phyloP scores from a whole-genome alignment of 371 early-diverging fungal genomes.

The Mortierella sp. region DNA sequence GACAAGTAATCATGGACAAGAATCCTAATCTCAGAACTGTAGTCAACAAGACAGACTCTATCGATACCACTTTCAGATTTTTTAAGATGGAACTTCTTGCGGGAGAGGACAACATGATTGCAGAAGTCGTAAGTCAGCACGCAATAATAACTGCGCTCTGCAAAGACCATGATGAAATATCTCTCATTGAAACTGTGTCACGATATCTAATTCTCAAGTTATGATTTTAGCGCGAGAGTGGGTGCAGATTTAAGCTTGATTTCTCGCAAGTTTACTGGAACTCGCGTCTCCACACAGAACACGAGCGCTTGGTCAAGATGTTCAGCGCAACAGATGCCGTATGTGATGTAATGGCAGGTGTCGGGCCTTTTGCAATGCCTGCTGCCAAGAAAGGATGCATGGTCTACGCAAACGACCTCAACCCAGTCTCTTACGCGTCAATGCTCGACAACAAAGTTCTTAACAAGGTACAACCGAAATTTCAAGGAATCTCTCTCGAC shows the following conservation, averaged over 20 bases:
- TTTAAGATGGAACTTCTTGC: constrained; percentile 98
- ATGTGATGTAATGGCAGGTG: constrained; percentile 98
- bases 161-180: too few species aligned
- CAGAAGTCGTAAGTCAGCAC: constrained; percentile 81
- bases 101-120: constrained; percentile 87
- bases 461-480: constrained; percentile 79
- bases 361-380: constrained; percentile 98
- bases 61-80: constrained; percentile 95
- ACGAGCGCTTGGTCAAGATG: constrained; percentile 86
- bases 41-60: constrained; percentile 95
- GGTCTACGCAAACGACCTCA: constrained; percentile 99
- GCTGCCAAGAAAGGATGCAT: constrained; percentile 87
- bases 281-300: constrained; percentile 97
- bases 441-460: constrained; percentile 82
- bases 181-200: too few species aligned
- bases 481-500: background rate
- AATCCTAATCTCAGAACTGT: constrained; percentile 90
- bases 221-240: constrained; percentile 83
- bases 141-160: too few species aligned
- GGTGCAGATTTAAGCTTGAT: constrained; percentile 93
- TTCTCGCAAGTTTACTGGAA: constrained; percentile 99
- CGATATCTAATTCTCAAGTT: background rate
- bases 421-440: constrained; percentile 90
- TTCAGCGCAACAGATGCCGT: constrained; percentile 85
- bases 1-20: constrained; percentile 97